Evolutionary conservation across 192 early-diverging fungal species (phyloP), one percentile per base, ranked within the genome.

Genomic region (Rhizophlyctis rosea): DNA sequence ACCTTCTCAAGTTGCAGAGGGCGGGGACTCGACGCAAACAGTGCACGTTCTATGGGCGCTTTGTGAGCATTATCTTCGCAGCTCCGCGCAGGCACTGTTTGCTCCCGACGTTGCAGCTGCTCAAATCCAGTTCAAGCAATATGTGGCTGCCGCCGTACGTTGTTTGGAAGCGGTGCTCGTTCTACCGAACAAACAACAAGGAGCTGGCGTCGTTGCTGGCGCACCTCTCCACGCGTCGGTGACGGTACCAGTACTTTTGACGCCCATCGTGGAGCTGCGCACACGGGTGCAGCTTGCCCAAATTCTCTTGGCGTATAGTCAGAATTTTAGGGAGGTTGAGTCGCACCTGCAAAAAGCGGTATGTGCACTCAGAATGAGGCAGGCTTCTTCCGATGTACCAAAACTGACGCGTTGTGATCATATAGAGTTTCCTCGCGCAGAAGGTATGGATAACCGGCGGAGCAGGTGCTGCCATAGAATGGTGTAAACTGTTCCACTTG

Each of bases 321-420:
- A 25, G 29, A 71, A 71, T 11, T n/a, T 33, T 14, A 11, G 21
- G 4, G 60, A 65, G 16, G 69, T 63, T 13, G 69, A 66, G 14
- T 32, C 50, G 3, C 69, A 71, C 61, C 33, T 67, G 31, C 47
- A 64, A 33, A 67, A 67, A 34, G 65, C 65, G 35, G 65, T 67
- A 34, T 14, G 65, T 67, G 27, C 16, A 18, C 21, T 64, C 4
- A 11, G 14, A 18, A 34, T 34, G 50, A 33, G 5, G 18, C 2
- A 14, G 62, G 33, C 3, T 29, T 31, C 51, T 9, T 23, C 4
- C 21, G 24, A 18, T 61, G 4, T 25, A 39, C 21, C 44, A 5
- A 27, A 5, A 21, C 60, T 57, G 14, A 57, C 57, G n/a, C n/a
- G 21, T n/a, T 28, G 3, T 29, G 16, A 27, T 56, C 18, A 3